These are phyloP conservation scores for Populus euphratica DNA, from an alignment of 345 rosid genomes.

Conservation along the genomic window DNA sequence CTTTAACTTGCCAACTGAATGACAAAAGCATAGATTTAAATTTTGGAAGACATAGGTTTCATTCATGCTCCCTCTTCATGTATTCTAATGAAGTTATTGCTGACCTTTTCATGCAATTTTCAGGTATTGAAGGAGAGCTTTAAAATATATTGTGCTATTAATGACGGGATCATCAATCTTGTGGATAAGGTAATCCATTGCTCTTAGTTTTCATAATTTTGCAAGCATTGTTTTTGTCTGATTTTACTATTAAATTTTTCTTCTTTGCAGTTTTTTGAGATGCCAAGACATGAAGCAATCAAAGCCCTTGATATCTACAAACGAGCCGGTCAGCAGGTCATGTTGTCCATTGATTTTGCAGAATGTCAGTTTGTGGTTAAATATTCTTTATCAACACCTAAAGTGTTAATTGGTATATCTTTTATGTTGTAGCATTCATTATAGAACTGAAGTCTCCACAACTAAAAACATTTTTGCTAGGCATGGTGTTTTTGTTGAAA, in stretches of 20 bases:
- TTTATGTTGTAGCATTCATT: not conserved
- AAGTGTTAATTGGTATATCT: not conserved
- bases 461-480: not conserved
- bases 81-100: not conserved
- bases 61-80: not conserved
- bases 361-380: not conserved
- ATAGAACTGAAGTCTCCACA: not conserved
- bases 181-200: constrained; percentile 76
- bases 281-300: constrained; percentile 94
- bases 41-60: not conserved
- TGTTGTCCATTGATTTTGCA: constrained; percentile 15
- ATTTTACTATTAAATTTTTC: constrained; percentile 5
- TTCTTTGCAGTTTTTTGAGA: constrained; percentile 82
- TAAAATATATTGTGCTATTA: constrained; percentile 89
- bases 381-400: not conserved
- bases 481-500: constrained; percentile 6
- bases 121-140: constrained; percentile 99
- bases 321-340: constrained; percentile 88
- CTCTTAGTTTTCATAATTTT: constrained; percentile 9
- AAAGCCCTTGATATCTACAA: constrained; percentile 78
- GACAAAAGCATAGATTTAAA: not conserved
- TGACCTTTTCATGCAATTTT: constrained; percentile 25
- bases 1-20: not conserved
- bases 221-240: constrained; percentile 9
- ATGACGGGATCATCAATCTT: constrained; percentile 98